Evolutionary conservation across 75 land plant species (phyloP).

Genomic region (Cupressus sempervirens): DNA sequence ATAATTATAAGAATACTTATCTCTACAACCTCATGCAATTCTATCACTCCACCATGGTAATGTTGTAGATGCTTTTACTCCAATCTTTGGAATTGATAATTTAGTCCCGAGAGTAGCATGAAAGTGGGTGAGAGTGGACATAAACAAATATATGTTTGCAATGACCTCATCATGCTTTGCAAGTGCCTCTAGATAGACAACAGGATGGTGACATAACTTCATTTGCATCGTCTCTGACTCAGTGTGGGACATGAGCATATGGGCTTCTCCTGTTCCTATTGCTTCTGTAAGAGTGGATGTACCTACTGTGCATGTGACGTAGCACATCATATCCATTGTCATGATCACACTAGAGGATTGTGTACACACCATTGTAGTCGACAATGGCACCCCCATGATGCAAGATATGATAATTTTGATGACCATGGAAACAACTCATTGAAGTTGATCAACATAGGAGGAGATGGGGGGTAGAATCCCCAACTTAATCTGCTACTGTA

Average conservation of each 20-base stretch:
- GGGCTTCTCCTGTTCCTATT: background rate
- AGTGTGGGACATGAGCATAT: background rate
- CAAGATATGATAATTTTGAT: too few species aligned
- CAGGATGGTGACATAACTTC: background rate
- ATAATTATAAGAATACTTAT: too few species aligned
- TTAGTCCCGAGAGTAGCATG: conserved; percentile 37
- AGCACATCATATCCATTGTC: background rate
- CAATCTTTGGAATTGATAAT: too few species aligned
- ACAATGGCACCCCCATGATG: background rate
- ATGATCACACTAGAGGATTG: background rate
- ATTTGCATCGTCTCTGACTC: background rate
- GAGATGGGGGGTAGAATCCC: too few species aligned
- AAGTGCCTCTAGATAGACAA: conserved; percentile 27
- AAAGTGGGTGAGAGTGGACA: conserved; percentile 33
- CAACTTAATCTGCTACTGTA: too few species aligned
- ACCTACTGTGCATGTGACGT: background rate
- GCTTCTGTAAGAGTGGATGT: background rate
- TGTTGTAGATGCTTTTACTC: too few species aligned
- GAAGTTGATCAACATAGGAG: too few species aligned
- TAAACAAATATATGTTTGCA: conserved; percentile 22
- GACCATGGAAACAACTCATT: too few species aligned
- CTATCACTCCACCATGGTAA: too few species aligned
- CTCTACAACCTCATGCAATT: too few species aligned
- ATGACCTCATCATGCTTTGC: conserved; percentile 32
- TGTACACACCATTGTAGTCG: background rate